A percentile compares a stretch with the other conserved stretches of the same genome.
Conservation (phyloP, 1,139 yeast genomes). For the Blastobotrys arbuscula region DNA sequence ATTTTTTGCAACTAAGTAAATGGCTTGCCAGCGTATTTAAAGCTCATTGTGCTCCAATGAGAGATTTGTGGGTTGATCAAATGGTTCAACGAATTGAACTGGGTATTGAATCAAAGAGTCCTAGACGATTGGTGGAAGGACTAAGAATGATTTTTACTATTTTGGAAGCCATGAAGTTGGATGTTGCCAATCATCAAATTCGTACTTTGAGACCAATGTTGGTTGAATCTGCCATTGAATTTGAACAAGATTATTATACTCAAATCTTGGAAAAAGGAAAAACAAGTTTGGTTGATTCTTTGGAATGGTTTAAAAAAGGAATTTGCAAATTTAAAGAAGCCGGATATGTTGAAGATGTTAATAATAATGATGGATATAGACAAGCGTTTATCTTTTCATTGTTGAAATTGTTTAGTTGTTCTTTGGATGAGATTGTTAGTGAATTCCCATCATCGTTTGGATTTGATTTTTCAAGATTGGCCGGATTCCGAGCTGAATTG, state of each 20-base stretch:
- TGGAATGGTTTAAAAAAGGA: slow-evolving; percentile 57
- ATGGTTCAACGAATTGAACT: slow-evolving; percentile 66
- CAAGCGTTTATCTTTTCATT: slow-evolving; percentile 44
- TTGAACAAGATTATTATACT: slow-evolving; percentile 80
- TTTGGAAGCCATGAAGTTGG: slow-evolving; percentile 92
- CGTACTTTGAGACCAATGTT: slow-evolving; percentile 78
- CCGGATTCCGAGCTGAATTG: slow-evolving; percentile 74
- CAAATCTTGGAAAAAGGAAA: slow-evolving; percentile 65
- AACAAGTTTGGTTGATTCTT: slow-evolving; percentile 58
- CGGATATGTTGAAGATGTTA: slow-evolving; percentile 12
- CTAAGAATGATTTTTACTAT: slow-evolving; percentile 75
- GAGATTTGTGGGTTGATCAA: slow-evolving; percentile 84
- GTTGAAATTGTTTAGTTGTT: slow-evolving; percentile 63
- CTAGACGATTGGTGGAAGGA: slow-evolving; percentile 63
- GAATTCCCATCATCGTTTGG: slow-evolving; percentile 82
- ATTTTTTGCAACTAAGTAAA: slow-evolving; percentile 59
- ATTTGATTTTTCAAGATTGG: slow-evolving; percentile 80
- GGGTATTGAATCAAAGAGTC: slow-evolving; percentile 52
- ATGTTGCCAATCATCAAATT: slow-evolving; percentile 92
- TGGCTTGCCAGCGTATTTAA: slow-evolving; percentile 71
- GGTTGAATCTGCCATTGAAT: slow-evolving; percentile 84
- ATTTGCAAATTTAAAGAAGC: slow-evolving; percentile 1
- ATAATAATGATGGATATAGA: slow-evolving; percentile 13
- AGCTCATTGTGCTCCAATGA: slow-evolving; percentile 91
- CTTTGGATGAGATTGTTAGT: slow-evolving; percentile 58